These are phyloP conservation scores for Exophiala lecanii-corni DNA, from an alignment of 2,329 filamentous ascomycete species.

Conservation along the genomic window DNA sequence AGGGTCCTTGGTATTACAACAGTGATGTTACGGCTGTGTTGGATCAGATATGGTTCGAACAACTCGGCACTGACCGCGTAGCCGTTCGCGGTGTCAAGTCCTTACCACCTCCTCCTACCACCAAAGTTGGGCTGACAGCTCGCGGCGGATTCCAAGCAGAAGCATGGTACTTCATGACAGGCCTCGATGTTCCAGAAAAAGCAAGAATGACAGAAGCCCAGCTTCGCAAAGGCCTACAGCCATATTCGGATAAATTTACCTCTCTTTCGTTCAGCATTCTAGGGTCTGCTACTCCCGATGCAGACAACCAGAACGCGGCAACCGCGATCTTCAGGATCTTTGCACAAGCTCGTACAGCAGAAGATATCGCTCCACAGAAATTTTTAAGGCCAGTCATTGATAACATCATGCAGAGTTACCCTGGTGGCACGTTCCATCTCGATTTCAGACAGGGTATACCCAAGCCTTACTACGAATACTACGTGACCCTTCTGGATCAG, in stretches of 20 bases:
- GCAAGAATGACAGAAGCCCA: conserved; percentile 44
- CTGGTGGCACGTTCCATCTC: conserved; percentile 34
- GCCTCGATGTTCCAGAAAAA: conserved; percentile 44
- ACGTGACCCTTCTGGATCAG: conserved; percentile 28
- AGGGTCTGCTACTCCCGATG: conserved; percentile 32
- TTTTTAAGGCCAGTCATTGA: conserved; percentile 37
- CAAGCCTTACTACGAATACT: conserved; percentile 33
- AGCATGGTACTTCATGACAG: conserved; percentile 41
- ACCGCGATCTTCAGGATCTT: conserved; percentile 42
- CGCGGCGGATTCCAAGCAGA: conserved; percentile 46
- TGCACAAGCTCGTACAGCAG: conserved; percentile 42
- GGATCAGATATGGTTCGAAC: conserved; percentile 48
- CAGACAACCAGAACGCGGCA: conserved; percentile 39
- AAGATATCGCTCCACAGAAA: conserved; percentile 30
- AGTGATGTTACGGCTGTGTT: conserved; percentile 53
- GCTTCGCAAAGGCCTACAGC: conserved; percentile 36
- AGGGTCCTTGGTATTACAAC: conserved; percentile 55
- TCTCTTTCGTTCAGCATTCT: conserved; percentile 31
- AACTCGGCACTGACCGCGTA: conserved; percentile 47
- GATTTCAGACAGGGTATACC: conserved; percentile 34
- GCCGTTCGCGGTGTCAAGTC: conserved; percentile 42
- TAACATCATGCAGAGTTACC: conserved; percentile 40
- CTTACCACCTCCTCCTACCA: conserved; percentile 46
- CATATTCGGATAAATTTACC: conserved; percentile 32
- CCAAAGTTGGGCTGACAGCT: conserved; percentile 47